Evolutionary conservation across 1,284 basidiomycete species (phyloP).

Genomic region (Golubevia sp.): DNA sequence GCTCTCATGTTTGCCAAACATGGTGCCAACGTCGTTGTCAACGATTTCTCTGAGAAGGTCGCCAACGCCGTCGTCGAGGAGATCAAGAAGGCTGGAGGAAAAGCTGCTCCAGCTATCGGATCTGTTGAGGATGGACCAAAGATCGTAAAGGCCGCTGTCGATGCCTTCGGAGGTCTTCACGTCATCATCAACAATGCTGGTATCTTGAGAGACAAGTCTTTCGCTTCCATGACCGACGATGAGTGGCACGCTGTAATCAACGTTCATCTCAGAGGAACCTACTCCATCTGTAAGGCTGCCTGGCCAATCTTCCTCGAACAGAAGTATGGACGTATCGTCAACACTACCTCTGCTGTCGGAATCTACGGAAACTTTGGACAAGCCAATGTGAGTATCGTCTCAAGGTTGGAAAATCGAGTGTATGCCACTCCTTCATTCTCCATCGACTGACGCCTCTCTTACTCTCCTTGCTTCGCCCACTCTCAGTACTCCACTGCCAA

Average conservation of each 20-base stretch:
- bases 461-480: neutral
- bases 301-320: constrained; percentile 98
- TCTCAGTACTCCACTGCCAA: constrained; percentile 72
- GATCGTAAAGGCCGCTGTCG: constrained; percentile 84
- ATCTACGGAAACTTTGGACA: constrained; percentile 94
- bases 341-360: constrained; percentile 89
- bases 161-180: constrained; percentile 87
- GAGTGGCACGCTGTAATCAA: constrained; percentile 94
- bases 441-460: neutral
- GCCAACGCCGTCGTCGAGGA: constrained; percentile 85
- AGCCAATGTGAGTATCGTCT: constrained; percentile 68
- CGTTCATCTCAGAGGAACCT: constrained; percentile 76
- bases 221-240: constrained; percentile 82
- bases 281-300: constrained; percentile 77
- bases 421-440: neutral
- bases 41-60: constrained; percentile 86
- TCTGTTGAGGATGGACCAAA: constrained; percentile 88
- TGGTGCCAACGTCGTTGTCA: constrained; percentile 95
- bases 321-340: constrained; percentile 93
- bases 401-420: neutral
- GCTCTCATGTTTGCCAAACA: constrained; percentile 86
- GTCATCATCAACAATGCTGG: constrained; percentile 91
- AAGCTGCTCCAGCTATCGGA: constrained; percentile 80
- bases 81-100: constrained; percentile 83
- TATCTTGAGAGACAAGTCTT: constrained; percentile 84